Evolutionary conservation across 179 eudicot species (phyloP), one percentile per base, ranked within the genome.

Genomic region (Silene vulgaris): DNA sequence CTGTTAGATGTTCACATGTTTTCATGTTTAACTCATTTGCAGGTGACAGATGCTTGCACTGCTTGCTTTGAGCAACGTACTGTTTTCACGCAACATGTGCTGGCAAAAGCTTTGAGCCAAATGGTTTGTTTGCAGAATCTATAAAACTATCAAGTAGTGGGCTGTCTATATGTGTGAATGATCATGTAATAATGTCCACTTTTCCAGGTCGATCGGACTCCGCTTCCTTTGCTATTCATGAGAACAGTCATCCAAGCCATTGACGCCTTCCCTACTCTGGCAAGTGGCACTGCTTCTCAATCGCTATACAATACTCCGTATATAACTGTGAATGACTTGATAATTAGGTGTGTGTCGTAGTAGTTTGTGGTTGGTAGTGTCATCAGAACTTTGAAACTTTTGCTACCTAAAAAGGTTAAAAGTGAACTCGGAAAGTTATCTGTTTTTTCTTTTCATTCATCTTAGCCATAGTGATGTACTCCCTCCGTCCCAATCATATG

Each of bases 51-150:
- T 82, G 93, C 91, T 81, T 94, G 98, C 81, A 85, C 98, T 69
- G 97, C 97, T 76, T 94, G 98, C 81, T 94, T 94, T 87, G 97
- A 94, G 88, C 98, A 94, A 79, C 97, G 97, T 30, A 94, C 97
- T 30, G 98, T 94, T 75, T 94, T 94, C 82, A 94, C 98, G n/a
- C 96, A 92, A 81, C 91, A 92, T 79, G 98, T 92, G 43, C 79
- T 94, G 79, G 88, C 87, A 32, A 94, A 90, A 82, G 98, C 98
- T 78, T 85, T 94, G 78, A 88, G 84, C 75, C 90, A 94, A 75
- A 94, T 94, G 98, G 98, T 92, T 79, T 61, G 85, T 75, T 13
- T 61, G 52, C 57, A 29, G 17, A 65, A 14, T 66, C 17, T 71
- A 71, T 71, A 16, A 3, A 71, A 71, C 16, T 61, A 66, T 64